These are phyloP conservation scores for Eleusine indica DNA, from an alignment of 176 grass and related monocot species.

Conservation along the genomic window DNA sequence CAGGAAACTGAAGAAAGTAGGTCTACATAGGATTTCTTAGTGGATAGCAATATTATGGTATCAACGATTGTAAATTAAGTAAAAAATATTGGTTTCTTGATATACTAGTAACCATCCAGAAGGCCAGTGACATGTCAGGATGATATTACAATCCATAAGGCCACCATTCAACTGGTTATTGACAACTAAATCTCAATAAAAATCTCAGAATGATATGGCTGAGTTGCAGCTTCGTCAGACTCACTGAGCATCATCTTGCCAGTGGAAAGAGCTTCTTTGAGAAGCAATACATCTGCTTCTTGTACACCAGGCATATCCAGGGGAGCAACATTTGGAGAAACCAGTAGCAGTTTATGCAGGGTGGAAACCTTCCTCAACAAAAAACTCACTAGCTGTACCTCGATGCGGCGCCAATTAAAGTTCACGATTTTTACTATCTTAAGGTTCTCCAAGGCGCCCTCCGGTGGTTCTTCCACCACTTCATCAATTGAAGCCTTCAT, in stretches of 20 bases:
- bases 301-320: neutral
- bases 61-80: neutral
- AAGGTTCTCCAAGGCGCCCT: too few species aligned
- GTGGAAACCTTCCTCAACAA: too few species aligned
- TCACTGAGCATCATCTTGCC: slow-evolving; percentile 21
- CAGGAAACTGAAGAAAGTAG: neutral
- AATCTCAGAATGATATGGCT: slow-evolving; percentile 24
- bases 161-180: neutral
- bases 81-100: neutral
- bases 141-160: slow-evolving; percentile 4
- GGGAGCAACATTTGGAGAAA: neutral
- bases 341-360: slow-evolving; percentile 2
- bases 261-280: neutral
- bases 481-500: too few species aligned
- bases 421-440: too few species aligned
- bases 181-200: neutral
- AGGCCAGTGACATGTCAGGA: neutral
- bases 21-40: neutral
- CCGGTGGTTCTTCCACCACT: too few species aligned
- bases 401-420: too few species aligned
- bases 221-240: neutral
- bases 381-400: too few species aligned
- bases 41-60: neutral
- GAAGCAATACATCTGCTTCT: neutral
- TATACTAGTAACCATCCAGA: neutral